These are phyloP conservation scores for Penicillium alfredii DNA, from an alignment of 495 filamentous ascomycete species.

Conservation along the genomic window DNA sequence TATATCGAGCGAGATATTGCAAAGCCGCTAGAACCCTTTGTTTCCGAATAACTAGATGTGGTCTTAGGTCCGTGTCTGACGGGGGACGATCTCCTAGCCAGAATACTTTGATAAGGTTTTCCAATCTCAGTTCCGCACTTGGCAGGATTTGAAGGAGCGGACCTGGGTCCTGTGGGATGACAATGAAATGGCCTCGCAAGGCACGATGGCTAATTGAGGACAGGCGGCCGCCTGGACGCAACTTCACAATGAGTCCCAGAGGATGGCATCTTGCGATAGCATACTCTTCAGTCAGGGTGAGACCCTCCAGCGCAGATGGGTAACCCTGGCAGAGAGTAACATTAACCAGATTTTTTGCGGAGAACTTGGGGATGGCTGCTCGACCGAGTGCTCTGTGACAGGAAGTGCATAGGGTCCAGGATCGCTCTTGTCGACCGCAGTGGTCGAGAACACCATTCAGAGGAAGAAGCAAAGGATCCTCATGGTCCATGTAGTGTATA, in stretches of 20 bases:
- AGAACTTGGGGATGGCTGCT: constrained; percentile 3
- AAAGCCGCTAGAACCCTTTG: constrained; percentile 7
- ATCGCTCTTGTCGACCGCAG: background rate
- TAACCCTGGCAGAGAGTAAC: constrained; percentile 8
- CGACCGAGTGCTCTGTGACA: background rate
- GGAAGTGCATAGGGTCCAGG: background rate
- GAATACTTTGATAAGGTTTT: constrained; percentile 3
- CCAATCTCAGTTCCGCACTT: constrained; percentile 1
- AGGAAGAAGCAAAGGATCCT: too few relatives aligned
- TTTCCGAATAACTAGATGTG: constrained; percentile 6
- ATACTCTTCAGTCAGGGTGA: constrained; percentile 1
- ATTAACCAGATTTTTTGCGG: constrained; percentile 5
- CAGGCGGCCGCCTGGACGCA: background rate
- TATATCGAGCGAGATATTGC: constrained; percentile 7
- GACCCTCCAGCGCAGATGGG: constrained; percentile 4
- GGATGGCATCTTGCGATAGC: constrained; percentile 1
- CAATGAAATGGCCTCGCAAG: constrained; percentile 10
- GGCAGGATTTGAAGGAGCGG: constrained; percentile 12
- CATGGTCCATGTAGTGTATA: too few relatives aligned
- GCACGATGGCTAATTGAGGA: constrained; percentile 7
- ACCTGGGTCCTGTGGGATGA: constrained; percentile 9
- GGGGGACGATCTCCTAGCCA: constrained; percentile 1
- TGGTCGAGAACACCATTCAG: background rate
- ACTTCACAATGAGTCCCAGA: constrained; percentile 1
- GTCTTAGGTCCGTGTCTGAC: background rate